These are phyloP conservation scores for Globisporangium nagaii DNA, from an alignment of 352 stramenopile genomes.

Conservation along the genomic window DNA sequence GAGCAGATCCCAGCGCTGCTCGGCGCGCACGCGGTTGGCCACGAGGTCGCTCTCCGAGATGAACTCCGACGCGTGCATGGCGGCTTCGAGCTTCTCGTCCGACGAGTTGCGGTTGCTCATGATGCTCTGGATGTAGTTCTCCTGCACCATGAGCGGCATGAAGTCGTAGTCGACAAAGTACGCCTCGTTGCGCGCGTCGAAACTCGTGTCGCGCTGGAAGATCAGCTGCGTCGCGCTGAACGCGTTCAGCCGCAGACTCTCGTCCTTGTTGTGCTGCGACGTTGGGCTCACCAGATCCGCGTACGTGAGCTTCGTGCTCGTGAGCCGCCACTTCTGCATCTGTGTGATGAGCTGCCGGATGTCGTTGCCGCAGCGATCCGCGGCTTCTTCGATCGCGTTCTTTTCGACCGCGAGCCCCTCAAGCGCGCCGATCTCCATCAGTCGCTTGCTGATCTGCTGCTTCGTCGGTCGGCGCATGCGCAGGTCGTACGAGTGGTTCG, in stretches of 20 bases:
- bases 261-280: slow-evolving; percentile 88
- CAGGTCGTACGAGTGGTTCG: slow-evolving; percentile 98
- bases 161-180: slow-evolving; percentile 99
- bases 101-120: slow-evolving; percentile 65
- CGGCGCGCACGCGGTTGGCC: slow-evolving; percentile 67
- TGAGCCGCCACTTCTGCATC: slow-evolving; percentile 95
- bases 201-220: slow-evolving; percentile 76
- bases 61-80: slow-evolving; percentile 89
- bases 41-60: slow-evolving; percentile 84
- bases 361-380: slow-evolving; percentile 96
- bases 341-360: slow-evolving; percentile 96
- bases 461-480: slow-evolving; percentile 93
- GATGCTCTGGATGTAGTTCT: slow-evolving; percentile 84
- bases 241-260: slow-evolving; percentile 91
- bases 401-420: slow-evolving; percentile 93
- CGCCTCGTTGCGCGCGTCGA: slow-evolving; percentile 90
- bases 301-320: slow-evolving; percentile 78
- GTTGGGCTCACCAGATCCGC: slow-evolving; percentile 75
- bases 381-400: slow-evolving; percentile 96
- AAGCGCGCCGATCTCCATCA: slow-evolving; percentile 87
- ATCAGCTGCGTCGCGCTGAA: slow-evolving; percentile 95
- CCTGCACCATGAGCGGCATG: slow-evolving; percentile 95
- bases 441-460: slow-evolving; percentile 87
- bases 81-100: slow-evolving; percentile 76
- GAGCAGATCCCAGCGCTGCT: slow-evolving; percentile 95